A percentile compares a stretch with the other conserved stretches of the same genome.
phyloP scores from a whole-genome alignment of 2,329 filamentous ascomycete genomes.

The Xylariaceae sp. region DNA sequence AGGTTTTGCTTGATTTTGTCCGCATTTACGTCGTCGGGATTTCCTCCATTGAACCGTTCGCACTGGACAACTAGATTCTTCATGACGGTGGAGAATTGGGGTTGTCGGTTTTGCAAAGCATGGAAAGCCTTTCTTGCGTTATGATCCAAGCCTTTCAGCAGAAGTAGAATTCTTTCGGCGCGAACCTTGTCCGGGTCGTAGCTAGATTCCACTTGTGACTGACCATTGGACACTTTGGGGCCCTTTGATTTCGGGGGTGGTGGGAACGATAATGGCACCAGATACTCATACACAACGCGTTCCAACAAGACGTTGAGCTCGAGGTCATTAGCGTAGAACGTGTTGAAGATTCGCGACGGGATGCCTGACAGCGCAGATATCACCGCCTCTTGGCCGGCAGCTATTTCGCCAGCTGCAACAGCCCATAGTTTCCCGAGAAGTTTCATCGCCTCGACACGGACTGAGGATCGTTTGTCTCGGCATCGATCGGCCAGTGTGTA shows the following conservation, averaged over 20 bases:
- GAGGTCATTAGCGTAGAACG: conserved; percentile 83
- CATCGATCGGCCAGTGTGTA: conserved; percentile 80
- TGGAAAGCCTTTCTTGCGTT: conserved; percentile 85
- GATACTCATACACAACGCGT: conserved; percentile 76
- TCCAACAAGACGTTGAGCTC: conserved; percentile 84
- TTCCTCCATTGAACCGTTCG: conserved; percentile 84
- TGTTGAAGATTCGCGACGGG: conserved; percentile 79
- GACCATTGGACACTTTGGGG: conserved; percentile 59
- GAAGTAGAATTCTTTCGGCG: conserved; percentile 76
- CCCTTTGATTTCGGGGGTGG: conserved; percentile 59
- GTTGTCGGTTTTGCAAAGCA: conserved; percentile 74
- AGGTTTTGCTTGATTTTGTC: conserved; percentile 68
- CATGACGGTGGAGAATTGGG: conserved; percentile 68
- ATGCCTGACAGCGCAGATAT: conserved; percentile 72
- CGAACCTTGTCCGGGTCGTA: conserved; percentile 72
- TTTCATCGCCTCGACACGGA: conserved; percentile 83
- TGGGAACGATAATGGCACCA: conserved; percentile 88
- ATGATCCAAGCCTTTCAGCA: conserved; percentile 73
- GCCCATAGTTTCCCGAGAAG: conserved; percentile 86
- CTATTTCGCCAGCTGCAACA: conserved; percentile 84
- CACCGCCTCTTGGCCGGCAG: conserved; percentile 74
- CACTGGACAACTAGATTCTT: conserved; percentile 77
- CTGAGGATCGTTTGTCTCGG: conserved; percentile 76
- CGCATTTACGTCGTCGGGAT: conserved; percentile 67
- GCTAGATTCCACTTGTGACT: conserved; percentile 43